Evolutionary conservation across 768 basidiomycete species (phyloP), one percentile per base, ranked within the genome.

Genomic region (Agaricus blazei): DNA sequence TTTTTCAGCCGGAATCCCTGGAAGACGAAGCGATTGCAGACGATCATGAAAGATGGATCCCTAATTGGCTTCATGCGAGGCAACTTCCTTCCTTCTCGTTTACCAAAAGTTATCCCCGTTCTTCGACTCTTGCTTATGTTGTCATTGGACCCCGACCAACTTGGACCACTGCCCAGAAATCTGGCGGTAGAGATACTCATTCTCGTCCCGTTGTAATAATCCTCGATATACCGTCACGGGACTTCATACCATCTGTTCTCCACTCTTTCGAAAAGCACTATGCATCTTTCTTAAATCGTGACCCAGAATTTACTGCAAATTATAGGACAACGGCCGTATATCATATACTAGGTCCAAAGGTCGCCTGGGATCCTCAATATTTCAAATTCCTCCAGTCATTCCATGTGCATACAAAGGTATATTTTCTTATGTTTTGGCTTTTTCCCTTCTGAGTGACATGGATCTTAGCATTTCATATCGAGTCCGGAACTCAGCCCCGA

Each of bases 141-240:
- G 53, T 82, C 43, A 69, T 80, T 40, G 81, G 81, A 0, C 81
- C 81, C 6, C 74, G 71, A 11, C 68, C 75, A 38, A 78, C 80
- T 0, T 81, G 81, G 11, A 91, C 89, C 67, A 96, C 96, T 64
- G 78, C 93, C 58, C 83, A 68, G 4, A 82, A 75, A 2, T 75
- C 81, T 37, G 36, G 14, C 14, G 36, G 36, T 14, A 14, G 36
- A 49, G 68, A 75, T 24, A 78, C 83, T 54, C 62, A 67, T 11
- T 78, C 34, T 34, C 34, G 7, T 34, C 71, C 71, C 54, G 83
- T 77, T 2, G 65, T 85, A 23, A 65, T 93, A 4, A 70, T 93
- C 37, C 67, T 95, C 44, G 90, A 94, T 60, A 79, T 88, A 7
- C 88, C 92, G 0, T 77, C 81, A 0, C 69, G 75, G 0, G 72